Percentiles rank a stretch among this genome's conserved stretches.
These are phyloP conservation scores for Adansonia grandidieri DNA, from an alignment of 441 rosid species.

Conservation along the genomic window DNA sequence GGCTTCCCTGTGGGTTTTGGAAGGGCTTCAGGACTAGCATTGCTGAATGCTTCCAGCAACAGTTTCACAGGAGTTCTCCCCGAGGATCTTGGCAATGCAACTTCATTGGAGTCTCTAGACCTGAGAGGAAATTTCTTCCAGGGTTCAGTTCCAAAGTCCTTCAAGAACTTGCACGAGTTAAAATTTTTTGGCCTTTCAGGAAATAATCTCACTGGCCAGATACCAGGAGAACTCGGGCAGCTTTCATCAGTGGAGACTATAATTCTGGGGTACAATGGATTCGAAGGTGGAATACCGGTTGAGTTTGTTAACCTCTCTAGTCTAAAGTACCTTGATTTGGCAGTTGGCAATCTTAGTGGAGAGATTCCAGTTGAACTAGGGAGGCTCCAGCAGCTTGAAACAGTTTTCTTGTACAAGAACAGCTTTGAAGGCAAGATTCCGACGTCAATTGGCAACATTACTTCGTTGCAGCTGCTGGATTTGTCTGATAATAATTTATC, in stretches of 20 bases:
- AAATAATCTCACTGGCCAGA: conserved; percentile 75
- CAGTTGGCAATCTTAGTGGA: conserved; percentile 69
- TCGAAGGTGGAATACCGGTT: conserved; percentile 71
- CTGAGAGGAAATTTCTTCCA: conserved; percentile 84
- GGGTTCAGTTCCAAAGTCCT: conserved; percentile 69
- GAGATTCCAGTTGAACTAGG: conserved; percentile 77
- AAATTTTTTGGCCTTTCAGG: conserved; percentile 91
- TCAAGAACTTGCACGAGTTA: conserved; percentile 70
- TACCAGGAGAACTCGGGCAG: conserved; percentile 79
- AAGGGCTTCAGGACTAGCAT: conserved; percentile 53
- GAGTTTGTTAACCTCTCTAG: conserved; percentile 74
- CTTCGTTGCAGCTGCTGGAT: conserved; percentile 68
- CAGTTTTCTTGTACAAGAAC: conserved; percentile 70
- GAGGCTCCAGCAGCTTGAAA: conserved; percentile 57
- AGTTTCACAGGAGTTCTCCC: conserved; percentile 70
- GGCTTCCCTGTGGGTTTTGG: conserved; percentile 66
- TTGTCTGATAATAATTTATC: conserved; percentile 74
- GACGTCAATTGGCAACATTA: conserved; percentile 58
- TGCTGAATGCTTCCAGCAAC: conserved; percentile 85
- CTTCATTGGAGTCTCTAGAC: conserved; percentile 69
- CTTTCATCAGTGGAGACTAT: conserved; percentile 69
- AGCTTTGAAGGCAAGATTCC: conserved; percentile 74
- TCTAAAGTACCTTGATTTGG: conserved; percentile 83
- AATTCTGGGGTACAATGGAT: conserved; percentile 83
- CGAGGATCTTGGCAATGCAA: conserved; percentile 72